Evolutionary conservation across 441 rosid genomes (phyloP), one percentile per base, ranked within the genome.

Genomic region (Jatropha podagrica): DNA sequence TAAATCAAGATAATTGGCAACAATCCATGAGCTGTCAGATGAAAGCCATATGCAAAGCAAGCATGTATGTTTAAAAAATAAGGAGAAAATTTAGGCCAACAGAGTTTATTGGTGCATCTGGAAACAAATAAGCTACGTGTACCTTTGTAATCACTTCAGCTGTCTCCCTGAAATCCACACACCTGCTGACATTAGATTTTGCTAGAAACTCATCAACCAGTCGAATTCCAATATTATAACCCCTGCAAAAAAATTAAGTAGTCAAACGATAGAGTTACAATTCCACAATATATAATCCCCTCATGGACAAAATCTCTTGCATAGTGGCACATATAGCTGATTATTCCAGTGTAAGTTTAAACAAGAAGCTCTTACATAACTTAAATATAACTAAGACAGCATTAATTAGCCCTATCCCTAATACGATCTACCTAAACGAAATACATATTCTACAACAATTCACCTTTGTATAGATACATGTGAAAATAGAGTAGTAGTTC

Each of bases 121-220:
- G 52, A 40, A 42, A 10, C 17, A 54, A 60, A 42, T 5, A 65
- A 26, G 68, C 32, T 32, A 60, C 62, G 37, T 73, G 73, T 68
- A 93, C 97, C 95, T 95, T 95, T 69, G 99, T 95, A 75, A 95
- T 90, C 72, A 87, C 84, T 78, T 93, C 97, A 72, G 94, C 90
- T 38, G 97, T 95, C 88, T 93, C 98, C 86, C 79, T 95, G 70
- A 95, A 95, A 87, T 95, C 94, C 40, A 92, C 91, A 48, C 99
- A 95, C 88, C 95, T 91, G 76, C 87, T 78, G 61, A 92, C 90
- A 80, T 92, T 91, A 54, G 99, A 91, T 85, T 92, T 95, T 15
- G 97, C 97, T 51, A 95, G 84, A 79, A 95, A 92, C 85, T 95
- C 97, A 64, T 95, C 98, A 77, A 95, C 87, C 78, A 92, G 83